phyloP scores from a whole-genome alignment of 345 rosid genomes.

The Eutrema heterophyllum region DNA sequence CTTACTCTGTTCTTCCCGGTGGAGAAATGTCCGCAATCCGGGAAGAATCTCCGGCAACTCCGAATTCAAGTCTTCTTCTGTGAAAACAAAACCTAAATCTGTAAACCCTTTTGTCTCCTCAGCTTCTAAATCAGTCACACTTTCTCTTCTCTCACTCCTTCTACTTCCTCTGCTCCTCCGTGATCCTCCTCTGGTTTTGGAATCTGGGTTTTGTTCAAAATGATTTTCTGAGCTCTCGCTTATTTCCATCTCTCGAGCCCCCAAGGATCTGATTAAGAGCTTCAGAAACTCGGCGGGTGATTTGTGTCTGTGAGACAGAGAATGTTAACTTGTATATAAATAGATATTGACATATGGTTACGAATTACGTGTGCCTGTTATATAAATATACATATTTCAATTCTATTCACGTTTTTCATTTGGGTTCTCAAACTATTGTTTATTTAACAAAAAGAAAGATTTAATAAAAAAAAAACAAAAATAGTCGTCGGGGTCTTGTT shows the following conservation, averaged over 20 bases:
- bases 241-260: slow-evolving; percentile 47
- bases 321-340: not conserved
- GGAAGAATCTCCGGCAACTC: slow-evolving; percentile 71
- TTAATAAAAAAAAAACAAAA: too few species aligned
- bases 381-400: not conserved
- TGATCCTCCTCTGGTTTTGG: not conserved
- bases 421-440: not conserved
- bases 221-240: slow-evolving; percentile 24
- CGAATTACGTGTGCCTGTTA: not conserved
- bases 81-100: slow-evolving; percentile 89
- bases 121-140: slow-evolving; percentile 65
- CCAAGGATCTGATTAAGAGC: slow-evolving; percentile 30
- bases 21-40: slow-evolving; percentile 51
- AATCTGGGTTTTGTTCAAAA: slow-evolving; percentile 23
- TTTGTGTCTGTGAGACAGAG: not conserved
- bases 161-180: slow-evolving; percentile 13
- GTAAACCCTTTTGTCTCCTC: slow-evolving; percentile 81
- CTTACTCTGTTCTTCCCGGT: slow-evolving; percentile 26
- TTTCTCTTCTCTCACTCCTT: slow-evolving; percentile 42
- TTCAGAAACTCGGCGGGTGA: not conserved
- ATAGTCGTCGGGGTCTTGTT: too few species aligned
- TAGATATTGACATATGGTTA: not conserved
- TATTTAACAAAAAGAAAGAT: too few species aligned
- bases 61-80: slow-evolving; percentile 65
- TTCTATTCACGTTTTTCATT: slow-evolving; percentile 19